phyloP scores from a whole-genome alignment of 805 yeast genomes.

The Barnettozyma siamensis region DNA sequence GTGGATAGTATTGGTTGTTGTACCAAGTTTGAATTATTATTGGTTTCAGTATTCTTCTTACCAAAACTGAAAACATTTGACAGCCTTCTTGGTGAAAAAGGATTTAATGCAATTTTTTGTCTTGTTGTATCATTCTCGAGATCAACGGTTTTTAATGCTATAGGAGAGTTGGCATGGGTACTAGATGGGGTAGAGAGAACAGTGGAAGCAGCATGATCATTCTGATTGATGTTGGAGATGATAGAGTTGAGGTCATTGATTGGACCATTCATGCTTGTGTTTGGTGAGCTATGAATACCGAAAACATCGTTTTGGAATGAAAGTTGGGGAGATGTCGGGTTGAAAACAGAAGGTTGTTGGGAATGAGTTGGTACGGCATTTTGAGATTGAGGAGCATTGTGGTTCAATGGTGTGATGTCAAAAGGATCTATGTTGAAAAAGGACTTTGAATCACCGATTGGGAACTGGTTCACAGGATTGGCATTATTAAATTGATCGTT shows the following conservation, averaged over 20 bases:
- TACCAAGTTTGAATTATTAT: neutral
- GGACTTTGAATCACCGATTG: slow-evolving; percentile 14
- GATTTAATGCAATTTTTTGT: slow-evolving; percentile 9
- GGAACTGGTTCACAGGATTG: slow-evolving; percentile 4
- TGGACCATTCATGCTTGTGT: slow-evolving; percentile 3
- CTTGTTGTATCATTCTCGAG: neutral
- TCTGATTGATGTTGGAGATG: slow-evolving; percentile 21
- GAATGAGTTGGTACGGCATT: neutral
- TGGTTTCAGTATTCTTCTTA: slow-evolving; percentile 8
- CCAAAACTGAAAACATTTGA: slow-evolving; percentile 27
- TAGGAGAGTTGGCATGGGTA: slow-evolving; percentile 13
- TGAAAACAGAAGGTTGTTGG: slow-evolving; percentile 7
- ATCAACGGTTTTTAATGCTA: slow-evolving; percentile 1
- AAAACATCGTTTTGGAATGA: slow-evolving; percentile 13
- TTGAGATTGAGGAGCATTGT: neutral
- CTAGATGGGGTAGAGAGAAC: slow-evolving; percentile 7
- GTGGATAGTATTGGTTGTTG: neutral
- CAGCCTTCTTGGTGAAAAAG: slow-evolving; percentile 28
- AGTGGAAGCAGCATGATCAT: slow-evolving; percentile 4
- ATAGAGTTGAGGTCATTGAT: slow-evolving; percentile 20
- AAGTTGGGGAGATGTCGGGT: slow-evolving; percentile 10
- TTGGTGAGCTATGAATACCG: slow-evolving; percentile 21
- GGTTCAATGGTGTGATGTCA: slow-evolving; percentile 10
- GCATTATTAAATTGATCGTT: neutral
- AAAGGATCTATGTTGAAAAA: slow-evolving; percentile 15